Conservation (phyloP, 371 early-diverging fungal genomes). For the Apophysomyces elegans region DNA sequence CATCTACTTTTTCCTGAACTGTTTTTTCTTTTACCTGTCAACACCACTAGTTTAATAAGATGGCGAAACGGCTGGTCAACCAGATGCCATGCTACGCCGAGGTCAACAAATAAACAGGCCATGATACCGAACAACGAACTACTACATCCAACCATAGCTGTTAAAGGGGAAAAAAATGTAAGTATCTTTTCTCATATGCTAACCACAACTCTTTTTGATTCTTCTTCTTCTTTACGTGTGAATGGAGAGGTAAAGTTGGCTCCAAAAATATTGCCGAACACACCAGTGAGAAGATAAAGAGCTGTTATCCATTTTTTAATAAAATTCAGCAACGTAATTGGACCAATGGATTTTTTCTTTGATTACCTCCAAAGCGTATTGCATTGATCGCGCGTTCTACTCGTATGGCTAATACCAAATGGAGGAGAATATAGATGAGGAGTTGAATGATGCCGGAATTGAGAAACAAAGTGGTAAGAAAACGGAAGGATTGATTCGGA, state of each 20-base stretch:
- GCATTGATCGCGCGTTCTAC: constrained; percentile 75
- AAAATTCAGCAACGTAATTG: no score
- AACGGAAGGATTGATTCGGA: constrained; percentile 76
- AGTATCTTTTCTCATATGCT: background rate
- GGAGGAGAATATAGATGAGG: constrained; percentile 63
- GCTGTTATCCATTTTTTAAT: constrained; percentile 4
- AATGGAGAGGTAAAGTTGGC: constrained; percentile 56
- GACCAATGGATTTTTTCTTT: background rate
- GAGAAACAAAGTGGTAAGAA: constrained; percentile 74
- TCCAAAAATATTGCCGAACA: constrained; percentile 59
- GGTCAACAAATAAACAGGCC: constrained; percentile 70
- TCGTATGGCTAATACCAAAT: constrained; percentile 59
- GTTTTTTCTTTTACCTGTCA: constrained; percentile 17
- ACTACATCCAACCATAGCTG: constrained; percentile 72
- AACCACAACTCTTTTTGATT: constrained; percentile 36
- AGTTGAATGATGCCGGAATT: constrained; percentile 80
- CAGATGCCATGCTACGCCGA: constrained; percentile 69
- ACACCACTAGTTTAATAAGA: constrained; percentile 48
- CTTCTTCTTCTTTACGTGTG: constrained; percentile 50
- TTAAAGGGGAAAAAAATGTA: constrained; percentile 13
- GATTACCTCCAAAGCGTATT: constrained; percentile 61
- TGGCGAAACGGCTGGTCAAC: constrained; percentile 63
- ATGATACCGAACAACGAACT: constrained; percentile 74
- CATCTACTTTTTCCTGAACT: constrained; percentile 5
- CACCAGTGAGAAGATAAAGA: constrained; percentile 60